phyloP scores from a whole-genome alignment of 169 alveolate genomes.

The Ichthyophthirius multifiliis region DNA sequence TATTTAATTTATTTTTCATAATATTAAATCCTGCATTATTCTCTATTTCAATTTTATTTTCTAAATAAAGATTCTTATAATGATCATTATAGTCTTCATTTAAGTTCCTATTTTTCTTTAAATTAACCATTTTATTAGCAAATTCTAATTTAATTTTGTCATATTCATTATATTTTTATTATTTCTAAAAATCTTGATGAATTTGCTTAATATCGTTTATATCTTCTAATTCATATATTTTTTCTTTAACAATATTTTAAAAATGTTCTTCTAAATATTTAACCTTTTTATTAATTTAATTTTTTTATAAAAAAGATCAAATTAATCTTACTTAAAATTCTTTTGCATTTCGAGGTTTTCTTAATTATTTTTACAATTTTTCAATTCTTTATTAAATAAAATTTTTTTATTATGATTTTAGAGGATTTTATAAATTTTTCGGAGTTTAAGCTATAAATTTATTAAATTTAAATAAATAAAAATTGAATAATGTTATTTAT shows the following conservation, averaged over 20 bases:
- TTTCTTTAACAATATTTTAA: background rate
- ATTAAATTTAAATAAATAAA: too few species aligned
- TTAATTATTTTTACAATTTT: background rate
- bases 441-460: too few species aligned
- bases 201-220: background rate
- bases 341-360: background rate
- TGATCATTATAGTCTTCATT: background rate
- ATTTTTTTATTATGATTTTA: too few species aligned
- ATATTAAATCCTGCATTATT: background rate
- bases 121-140: background rate
- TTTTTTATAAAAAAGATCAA: background rate
- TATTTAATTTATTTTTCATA: background rate
- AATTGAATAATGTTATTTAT: too few species aligned
- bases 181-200: background rate
- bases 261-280: background rate
- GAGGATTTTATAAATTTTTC: too few species aligned
- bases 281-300: background rate
- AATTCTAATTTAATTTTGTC: background rate
- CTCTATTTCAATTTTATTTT: background rate
- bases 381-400: background rate
- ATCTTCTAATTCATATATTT: background rate
- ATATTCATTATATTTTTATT: background rate
- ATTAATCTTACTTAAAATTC: background rate
- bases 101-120: background rate
- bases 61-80: background rate